phyloP scores from a whole-genome alignment of 305 asterid species.

The Fraxinus sp. region DNA sequence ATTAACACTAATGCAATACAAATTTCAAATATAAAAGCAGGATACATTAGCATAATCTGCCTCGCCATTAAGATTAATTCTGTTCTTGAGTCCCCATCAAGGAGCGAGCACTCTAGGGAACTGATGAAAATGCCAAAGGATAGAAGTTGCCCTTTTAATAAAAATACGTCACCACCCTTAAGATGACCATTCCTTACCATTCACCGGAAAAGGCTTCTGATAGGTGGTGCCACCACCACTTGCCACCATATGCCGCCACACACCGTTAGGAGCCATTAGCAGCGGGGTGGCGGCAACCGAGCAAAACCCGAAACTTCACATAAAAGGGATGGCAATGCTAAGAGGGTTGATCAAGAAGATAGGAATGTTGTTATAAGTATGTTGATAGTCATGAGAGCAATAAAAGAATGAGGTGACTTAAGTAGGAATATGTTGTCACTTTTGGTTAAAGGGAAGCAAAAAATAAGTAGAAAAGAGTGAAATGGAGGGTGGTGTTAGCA shows the following conservation, averaged over 20 bases:
- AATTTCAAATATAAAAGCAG: conserved; percentile 6
- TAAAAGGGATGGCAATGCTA: conserved; percentile 6
- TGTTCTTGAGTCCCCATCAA: conserved; percentile 16
- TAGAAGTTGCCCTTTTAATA: conserved; percentile 60
- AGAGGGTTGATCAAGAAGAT: conserved; percentile 38
- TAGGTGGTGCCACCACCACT: conserved; percentile 1
- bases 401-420: conserved; percentile 38
- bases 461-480: conserved; percentile 23
- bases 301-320: background rate
- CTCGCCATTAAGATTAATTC: conserved; percentile 32
- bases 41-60: conserved; percentile 32
- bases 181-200: conserved; percentile 15
- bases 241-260: conserved; percentile 26
- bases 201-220: conserved; percentile 11
- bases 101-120: conserved; percentile 11
- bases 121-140: conserved; percentile 65
- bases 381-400: conserved; percentile 28
- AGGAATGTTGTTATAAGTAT: conserved; percentile 24
- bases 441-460: conserved; percentile 36
- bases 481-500: conserved; percentile 32
- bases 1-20: conserved; percentile 26
- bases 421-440: conserved; percentile 33
- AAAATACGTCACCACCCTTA: conserved; percentile 25
- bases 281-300: background rate
- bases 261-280: conserved; percentile 12